Conservation (phyloP, 129 eudicot genomes). For the Logfia minima region DNA sequence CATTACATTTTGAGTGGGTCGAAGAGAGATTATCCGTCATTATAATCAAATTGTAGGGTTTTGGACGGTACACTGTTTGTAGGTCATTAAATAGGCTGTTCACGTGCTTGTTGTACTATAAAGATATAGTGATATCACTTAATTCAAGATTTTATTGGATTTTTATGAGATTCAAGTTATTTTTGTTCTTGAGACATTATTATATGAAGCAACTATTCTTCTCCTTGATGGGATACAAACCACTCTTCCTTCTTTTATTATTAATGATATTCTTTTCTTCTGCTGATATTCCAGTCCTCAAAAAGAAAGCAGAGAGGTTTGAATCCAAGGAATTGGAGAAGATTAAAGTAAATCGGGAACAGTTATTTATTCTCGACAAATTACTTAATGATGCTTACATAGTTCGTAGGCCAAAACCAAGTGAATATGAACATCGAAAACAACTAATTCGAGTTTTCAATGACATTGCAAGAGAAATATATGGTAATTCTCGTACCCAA, state of each 20-base stretch:
- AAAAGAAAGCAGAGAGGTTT: slow-evolving; percentile 58
- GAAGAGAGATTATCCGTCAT: slow-evolving; percentile 9
- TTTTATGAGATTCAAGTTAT: slow-evolving; percentile 4
- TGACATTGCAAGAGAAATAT: slow-evolving; percentile 77
- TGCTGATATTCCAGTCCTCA: slow-evolving; percentile 49
- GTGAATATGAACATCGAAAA: slow-evolving; percentile 66
- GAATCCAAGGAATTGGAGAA: slow-evolving; percentile 57
- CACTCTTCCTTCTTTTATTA: neutral
- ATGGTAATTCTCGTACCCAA: slow-evolving; percentile 47
- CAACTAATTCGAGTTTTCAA: slow-evolving; percentile 70
- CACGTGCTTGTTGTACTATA: neutral
- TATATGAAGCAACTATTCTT: neutral
- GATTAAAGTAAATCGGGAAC: slow-evolving; percentile 33
- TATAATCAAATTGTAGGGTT: neutral
- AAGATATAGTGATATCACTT: slow-evolving; percentile 5
- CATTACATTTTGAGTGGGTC: neutral
- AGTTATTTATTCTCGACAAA: slow-evolving; percentile 39
- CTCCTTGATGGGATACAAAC: neutral
- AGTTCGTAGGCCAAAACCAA: slow-evolving; percentile 57
- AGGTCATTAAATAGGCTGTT: neutral
- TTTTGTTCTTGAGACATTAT: slow-evolving; percentile 5
- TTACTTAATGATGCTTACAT: slow-evolving; percentile 59
- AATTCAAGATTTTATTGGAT: neutral
- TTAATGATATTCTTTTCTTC: neutral
- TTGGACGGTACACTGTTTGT: neutral